Percentiles rank a stretch among this genome's conserved stretches.
Evolutionary conservation across 2,329 filamentous ascomycete species (phyloP).

Genomic region (Phoma sp.): DNA sequence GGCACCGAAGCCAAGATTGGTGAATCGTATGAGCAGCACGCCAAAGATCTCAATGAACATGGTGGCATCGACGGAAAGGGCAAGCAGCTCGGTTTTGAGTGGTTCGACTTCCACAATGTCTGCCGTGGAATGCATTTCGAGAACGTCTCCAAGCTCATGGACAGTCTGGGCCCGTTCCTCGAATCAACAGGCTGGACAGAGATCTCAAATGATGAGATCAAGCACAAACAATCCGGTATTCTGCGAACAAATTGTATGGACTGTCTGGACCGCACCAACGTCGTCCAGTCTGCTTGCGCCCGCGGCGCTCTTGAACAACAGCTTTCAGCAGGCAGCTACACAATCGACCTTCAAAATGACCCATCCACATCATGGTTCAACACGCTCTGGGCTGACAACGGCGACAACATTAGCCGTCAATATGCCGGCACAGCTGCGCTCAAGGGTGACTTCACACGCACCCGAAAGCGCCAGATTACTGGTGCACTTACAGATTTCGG

Average conservation of each 20-base stretch:
- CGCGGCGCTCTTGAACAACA: constrained; percentile 82
- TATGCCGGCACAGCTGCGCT: constrained; percentile 95
- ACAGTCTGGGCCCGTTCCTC: constrained; percentile 71
- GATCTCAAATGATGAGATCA: constrained; percentile 52
- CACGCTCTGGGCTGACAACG: constrained; percentile 95
- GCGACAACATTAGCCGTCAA: constrained; percentile 92
- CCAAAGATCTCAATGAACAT: constrained; percentile 68
- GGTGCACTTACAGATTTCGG: constrained; percentile 92
- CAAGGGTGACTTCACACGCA: constrained; percentile 96
- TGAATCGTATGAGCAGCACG: constrained; percentile 73
- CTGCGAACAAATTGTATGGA: constrained; percentile 99
- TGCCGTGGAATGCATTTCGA: constrained; percentile 98
- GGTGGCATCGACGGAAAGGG: constrained; percentile 58
- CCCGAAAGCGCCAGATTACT: constrained; percentile 85
- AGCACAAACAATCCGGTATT: constrained; percentile 70
- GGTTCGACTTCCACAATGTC: constrained; percentile 95
- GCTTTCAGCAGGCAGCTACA: constrained; percentile 75
- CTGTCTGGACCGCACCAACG: constrained; percentile 93
- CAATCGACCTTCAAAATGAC: constrained; percentile 76
- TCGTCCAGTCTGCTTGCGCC: constrained; percentile 90
- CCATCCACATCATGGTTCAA: constrained; percentile 93
- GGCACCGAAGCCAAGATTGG: constrained; percentile 82
- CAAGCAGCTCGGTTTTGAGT: constrained; percentile 73
- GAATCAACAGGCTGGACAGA: constrained; percentile 76
- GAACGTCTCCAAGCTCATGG: constrained; percentile 82